Evolutionary conservation across 441 rosid genomes (phyloP).

Genomic region (Erodium trifolium): DNA sequence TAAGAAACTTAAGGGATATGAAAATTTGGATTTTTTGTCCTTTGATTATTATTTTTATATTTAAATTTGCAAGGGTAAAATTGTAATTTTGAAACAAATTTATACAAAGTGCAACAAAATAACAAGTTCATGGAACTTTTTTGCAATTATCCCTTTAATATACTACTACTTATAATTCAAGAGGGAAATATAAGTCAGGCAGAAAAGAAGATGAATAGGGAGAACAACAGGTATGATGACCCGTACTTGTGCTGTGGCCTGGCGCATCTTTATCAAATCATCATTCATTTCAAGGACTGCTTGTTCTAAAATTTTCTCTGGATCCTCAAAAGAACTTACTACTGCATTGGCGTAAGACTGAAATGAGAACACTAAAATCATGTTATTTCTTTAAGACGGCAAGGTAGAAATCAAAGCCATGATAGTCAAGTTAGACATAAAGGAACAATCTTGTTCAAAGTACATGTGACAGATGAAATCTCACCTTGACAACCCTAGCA

Average conservation of each 20-base stretch:
- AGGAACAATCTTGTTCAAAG: not conserved
- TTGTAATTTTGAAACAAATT: no score
- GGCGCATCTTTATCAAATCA: constrained; percentile 97
- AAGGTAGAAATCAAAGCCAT: constrained; percentile 6
- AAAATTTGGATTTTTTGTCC: no score
- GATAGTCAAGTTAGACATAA: no score
- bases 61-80: no score
- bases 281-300: constrained; percentile 94
- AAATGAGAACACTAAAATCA: constrained; percentile 19
- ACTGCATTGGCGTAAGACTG: constrained; percentile 95
- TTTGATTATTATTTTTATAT: no score
- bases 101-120: no score
- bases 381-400: constrained; percentile 4
- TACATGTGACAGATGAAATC: constrained; percentile 6
- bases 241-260: constrained; percentile 92
- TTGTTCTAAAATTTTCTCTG: constrained; percentile 92
- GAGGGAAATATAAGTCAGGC: not conserved
- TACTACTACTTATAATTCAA: not conserved
- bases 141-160: not conserved
- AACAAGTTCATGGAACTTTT: no score
- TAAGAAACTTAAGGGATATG: no score
- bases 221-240: constrained; percentile 6
- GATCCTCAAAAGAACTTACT: constrained; percentile 86
- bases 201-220: not conserved
- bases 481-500: constrained; percentile 85